Base-by-base conservation (phyloP, 176 grass and related monocot species). In the Cocos nucifera region DNA sequence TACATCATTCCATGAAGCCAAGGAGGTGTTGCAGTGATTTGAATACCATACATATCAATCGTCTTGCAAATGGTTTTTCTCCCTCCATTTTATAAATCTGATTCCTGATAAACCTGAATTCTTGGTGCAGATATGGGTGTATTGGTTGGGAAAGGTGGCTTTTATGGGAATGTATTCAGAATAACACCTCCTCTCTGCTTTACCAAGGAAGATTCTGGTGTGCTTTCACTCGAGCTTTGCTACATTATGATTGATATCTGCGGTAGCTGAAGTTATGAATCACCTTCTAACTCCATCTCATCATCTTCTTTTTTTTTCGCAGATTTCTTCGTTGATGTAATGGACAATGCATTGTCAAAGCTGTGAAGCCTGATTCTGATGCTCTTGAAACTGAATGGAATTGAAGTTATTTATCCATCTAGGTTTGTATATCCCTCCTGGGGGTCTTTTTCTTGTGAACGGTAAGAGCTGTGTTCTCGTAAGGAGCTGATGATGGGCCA, bases 101-200 rank as follows among this genome's bases (percentile, higher is more conserved):
- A 51, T 27, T 17, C 19, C 20, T 61, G 54, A 57, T 57, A 15
- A 35, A 49, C 4, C 16, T 56, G 25, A 59, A 10, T 70, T 75
- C 18, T 56, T 61, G 27, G 2, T 16, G 69, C 75, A 96, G 92
- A 96, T 59, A 88, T 96, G 92, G 86, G 92, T 39, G 86, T 96
- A 28, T 55, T 96, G 58, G 72, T 88, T 15, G 92, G 92, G 14
- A 96, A 90, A 29, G 87, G 92, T 35, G 92, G 92, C 69, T 96
- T 96, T 77, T 78, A 75, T 4, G 87, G 92, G 9, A 96, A 96
- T 67, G 87, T 96, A 26, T 88, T 96, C 58, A 90, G 92, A 83
- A 69, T 96, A 80, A 96, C 92, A 20, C 92, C 92, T 21, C 92
- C 92, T 23, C 62, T 96, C 22, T 96, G 87, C 79, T 90, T 90